These are phyloP conservation scores for Puya raimondii DNA, from an alignment of 176 grass and related monocot species.

Conservation along the genomic window DNA sequence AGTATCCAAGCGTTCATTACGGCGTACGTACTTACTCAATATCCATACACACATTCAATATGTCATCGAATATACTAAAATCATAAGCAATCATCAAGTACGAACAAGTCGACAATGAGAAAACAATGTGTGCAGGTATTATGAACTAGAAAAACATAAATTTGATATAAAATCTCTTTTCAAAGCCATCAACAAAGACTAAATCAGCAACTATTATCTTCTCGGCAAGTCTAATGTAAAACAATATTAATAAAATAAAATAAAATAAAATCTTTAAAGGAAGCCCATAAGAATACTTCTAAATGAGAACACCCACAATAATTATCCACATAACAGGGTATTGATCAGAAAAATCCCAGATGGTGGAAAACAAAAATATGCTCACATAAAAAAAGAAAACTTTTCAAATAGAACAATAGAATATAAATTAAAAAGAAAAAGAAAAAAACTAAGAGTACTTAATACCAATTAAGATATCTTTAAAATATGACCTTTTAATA, in stretches of 20 bases:
- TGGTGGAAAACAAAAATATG: not conserved
- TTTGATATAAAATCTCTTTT: slow-evolving; percentile 5
- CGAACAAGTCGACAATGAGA: too few relatives aligned
- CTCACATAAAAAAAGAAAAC: not conserved
- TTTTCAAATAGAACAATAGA: not conserved
- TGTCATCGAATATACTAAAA: too few relatives aligned
- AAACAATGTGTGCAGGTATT: too few relatives aligned
- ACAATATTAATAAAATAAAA: slow-evolving; percentile 14
- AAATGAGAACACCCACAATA: not conserved
- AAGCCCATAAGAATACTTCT: not conserved
- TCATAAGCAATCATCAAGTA: too few relatives aligned
- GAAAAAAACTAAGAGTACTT: not conserved
- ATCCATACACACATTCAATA: too few relatives aligned
- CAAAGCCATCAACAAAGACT: slow-evolving; percentile 17
- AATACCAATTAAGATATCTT: not conserved
- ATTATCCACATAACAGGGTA: not conserved
- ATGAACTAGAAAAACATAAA: not conserved
- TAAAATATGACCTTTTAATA: not conserved
- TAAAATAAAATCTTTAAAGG: slow-evolving; percentile 9
- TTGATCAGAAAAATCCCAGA: not conserved
- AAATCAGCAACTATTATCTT: slow-evolving; percentile 10
- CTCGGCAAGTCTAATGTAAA: slow-evolving; percentile 9
- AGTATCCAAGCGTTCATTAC: too few relatives aligned
- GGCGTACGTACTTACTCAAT: too few relatives aligned
- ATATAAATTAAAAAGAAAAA: not conserved